Base-by-base conservation (phyloP, 805 yeast species). In the Spathaspora sp. region DNA sequence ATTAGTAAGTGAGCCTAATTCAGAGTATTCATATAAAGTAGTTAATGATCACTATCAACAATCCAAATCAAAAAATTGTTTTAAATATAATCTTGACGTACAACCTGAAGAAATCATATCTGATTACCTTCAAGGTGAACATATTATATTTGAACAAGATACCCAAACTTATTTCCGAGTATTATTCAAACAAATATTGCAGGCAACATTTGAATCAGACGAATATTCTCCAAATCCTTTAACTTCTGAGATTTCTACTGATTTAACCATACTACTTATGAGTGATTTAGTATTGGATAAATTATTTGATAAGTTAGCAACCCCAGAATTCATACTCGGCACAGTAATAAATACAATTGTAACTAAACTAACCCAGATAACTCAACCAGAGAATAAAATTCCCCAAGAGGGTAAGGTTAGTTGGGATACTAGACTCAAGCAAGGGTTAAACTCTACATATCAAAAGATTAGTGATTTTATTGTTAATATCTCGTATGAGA, bases 221-320 rank as follows among this genome's bases (percentile, higher is more conserved):
- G 59, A 54, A 17, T 48, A 48, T 2, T 43, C 42, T 7, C 48
- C 46, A 8, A 50, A 48, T 20, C 61, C 62, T 10, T 44, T 60
- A 7, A 56, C 62, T 18, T 66, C 72, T 5, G 58, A 60, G 38
- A 68, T 68, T 2, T 53, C 63, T 2, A 52, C 57, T 39, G 57
- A 58, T 43, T 60, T 70, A 32, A 54, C 65, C 1, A 56, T 52
- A 10, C 49, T 58, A n/a, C 50, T 69, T n/a, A 44, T 67, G 20
- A 59, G 68, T 17, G 73, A 70, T 55, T 53, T 69, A 48, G 66
- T 70, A 3, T 47, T 70, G 19, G 54, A 49, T 16, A 63, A 64
- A 46, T 50, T 63, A 1, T 39, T 68, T 14, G 59, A 52, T 2
- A 64, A 61, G 52, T 48, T 69, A 17, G 52, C 69, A 2, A 48